Evolutionary conservation across 2,329 filamentous ascomycete species (phyloP), one percentile per base, ranked within the genome.

Genomic region (Grosmannia clavigera): DNA sequence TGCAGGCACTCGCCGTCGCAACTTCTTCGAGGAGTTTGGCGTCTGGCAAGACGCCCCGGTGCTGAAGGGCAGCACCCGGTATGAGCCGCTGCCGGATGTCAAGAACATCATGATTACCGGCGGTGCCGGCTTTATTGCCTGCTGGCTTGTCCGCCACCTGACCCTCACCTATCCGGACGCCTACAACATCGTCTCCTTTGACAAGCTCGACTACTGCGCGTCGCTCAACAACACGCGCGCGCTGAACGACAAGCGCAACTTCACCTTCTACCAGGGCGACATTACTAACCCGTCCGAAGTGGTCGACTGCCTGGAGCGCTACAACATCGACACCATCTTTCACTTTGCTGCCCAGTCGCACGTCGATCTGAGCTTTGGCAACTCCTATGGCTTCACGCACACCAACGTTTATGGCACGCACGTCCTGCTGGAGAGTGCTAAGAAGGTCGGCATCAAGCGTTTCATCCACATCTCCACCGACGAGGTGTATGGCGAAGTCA

Each of bases 321-420:
- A 90, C 74, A 79, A 82, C 40, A 86, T 92, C 66, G 89, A 92
- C 70, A 90, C 87, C 58, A 80, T 94, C 63, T 84, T 92, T 71
- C 88, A 92, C 71, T 91, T 94, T 67, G 89, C 89, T 3, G 89
- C 89, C n/a, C 86, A 91, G 73, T 90, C 87, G 9, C 88, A 92
- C 69, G 89, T 94, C 57, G 88, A 92, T 67, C 73, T 90, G 66
- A 90, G 86, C 69, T 94, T 94, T 67, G 86, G 86, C 57, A 90
- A 92, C 73, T 90, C 87, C 11, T 90, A 90, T 70, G 81, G 83
- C 58, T 92, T 92, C 72, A 92, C 87, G 0, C 84, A 85, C 66
- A 91, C 85, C 61, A 94, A 92, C 66, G 88, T 92, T 16, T 86
- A 88, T 65, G 89, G 88, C 53, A 92, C 89, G n/a, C 88, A 92